phyloP scores from a whole-genome alignment of 2,329 filamentous ascomycete genomes.

The Chrysoporthe puriensis region DNA sequence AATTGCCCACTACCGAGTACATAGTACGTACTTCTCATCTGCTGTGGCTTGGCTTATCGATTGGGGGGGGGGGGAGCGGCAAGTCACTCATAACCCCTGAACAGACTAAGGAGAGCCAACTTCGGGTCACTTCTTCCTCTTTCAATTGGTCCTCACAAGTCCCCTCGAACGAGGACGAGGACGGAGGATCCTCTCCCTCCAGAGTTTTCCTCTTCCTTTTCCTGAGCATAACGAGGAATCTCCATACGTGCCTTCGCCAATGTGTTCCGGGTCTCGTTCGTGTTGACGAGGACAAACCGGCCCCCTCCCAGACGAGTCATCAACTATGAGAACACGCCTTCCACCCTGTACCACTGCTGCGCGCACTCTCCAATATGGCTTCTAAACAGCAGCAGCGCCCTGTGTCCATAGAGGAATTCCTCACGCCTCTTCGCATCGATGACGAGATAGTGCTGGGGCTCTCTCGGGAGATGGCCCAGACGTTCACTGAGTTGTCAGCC shows the following conservation, averaged over 20 bases:
- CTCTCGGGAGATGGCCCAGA: slow-evolving; percentile 50
- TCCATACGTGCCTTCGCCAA: not conserved
- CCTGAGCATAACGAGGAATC: not conserved
- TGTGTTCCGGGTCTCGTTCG: not conserved
- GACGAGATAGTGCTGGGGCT: slow-evolving; percentile 49
- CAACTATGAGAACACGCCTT: slow-evolving; percentile 1
- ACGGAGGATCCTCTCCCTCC: not conserved
- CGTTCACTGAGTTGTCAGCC: slow-evolving; percentile 55
- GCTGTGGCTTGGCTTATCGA: slow-evolving; percentile 19
- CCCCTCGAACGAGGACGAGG: not conserved
- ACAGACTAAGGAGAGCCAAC: slow-evolving; percentile 4
- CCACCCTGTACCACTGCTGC: not conserved
- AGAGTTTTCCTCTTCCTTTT: not conserved
- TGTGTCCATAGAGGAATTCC: slow-evolving; percentile 46
- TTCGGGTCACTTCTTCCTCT: not conserved
- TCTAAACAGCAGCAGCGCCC: slow-evolving; percentile 25
- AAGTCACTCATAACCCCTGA: slow-evolving; percentile 8
- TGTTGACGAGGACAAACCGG: not conserved
- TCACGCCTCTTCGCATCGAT: slow-evolving; percentile 56
- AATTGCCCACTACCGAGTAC: not conserved
- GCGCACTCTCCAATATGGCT: slow-evolving; percentile 17
- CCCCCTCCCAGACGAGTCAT: not conserved
- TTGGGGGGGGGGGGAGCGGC: slow-evolving; percentile 8
- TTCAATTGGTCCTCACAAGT: not conserved
- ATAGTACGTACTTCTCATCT: not conserved